These are phyloP conservation scores for Wickerhamomyces xylosicus DNA, from an alignment of 805 yeast genomes.

Conservation along the genomic window DNA sequence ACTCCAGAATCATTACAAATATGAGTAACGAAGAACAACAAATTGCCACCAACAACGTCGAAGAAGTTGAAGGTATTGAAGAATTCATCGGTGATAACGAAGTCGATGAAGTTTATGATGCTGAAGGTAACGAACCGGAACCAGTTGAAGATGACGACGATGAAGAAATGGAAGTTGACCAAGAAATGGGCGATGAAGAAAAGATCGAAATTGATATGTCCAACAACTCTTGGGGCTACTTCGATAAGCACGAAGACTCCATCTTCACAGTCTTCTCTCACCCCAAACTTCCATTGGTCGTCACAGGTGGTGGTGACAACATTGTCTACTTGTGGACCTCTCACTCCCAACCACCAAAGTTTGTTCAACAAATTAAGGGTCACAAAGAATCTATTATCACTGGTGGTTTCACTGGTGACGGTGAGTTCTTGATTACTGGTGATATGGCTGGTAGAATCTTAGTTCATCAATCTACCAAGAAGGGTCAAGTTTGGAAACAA, in stretches of 20 bases:
- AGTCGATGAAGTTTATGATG: slow-evolving; percentile 30
- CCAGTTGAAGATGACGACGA: slow-evolving; percentile 22
- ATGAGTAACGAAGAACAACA: neutral
- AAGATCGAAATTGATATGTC: slow-evolving; percentile 74
- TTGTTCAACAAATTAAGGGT: slow-evolving; percentile 66
- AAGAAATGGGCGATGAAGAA: slow-evolving; percentile 29
- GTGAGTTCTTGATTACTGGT: slow-evolving; percentile 72
- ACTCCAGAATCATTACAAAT: no score
- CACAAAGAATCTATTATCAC: slow-evolving; percentile 84
- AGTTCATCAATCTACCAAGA: slow-evolving; percentile 58
- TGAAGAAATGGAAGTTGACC: slow-evolving; percentile 27
- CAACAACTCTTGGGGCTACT: slow-evolving; percentile 82
- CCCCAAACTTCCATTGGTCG: slow-evolving; percentile 75
- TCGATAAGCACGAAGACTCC: slow-evolving; percentile 85
- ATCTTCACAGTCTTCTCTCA: slow-evolving; percentile 75
- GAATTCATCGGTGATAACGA: slow-evolving; percentile 31
- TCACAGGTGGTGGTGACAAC: slow-evolving; percentile 95
- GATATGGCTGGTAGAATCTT: slow-evolving; percentile 90
- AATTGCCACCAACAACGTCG: neutral
- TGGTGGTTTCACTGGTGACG: slow-evolving; percentile 78
- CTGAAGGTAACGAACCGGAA: slow-evolving; percentile 16
- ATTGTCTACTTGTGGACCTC: slow-evolving; percentile 88
- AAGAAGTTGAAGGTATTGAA: slow-evolving; percentile 14
- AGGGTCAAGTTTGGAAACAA: slow-evolving; percentile 77
- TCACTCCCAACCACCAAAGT: slow-evolving; percentile 72